A percentile compares a stretch with the other conserved stretches of the same genome.
These are phyloP conservation scores for Monosporascus sp. DNA, from an alignment of 2,329 filamentous ascomycete genomes.

Conservation along the genomic window DNA sequence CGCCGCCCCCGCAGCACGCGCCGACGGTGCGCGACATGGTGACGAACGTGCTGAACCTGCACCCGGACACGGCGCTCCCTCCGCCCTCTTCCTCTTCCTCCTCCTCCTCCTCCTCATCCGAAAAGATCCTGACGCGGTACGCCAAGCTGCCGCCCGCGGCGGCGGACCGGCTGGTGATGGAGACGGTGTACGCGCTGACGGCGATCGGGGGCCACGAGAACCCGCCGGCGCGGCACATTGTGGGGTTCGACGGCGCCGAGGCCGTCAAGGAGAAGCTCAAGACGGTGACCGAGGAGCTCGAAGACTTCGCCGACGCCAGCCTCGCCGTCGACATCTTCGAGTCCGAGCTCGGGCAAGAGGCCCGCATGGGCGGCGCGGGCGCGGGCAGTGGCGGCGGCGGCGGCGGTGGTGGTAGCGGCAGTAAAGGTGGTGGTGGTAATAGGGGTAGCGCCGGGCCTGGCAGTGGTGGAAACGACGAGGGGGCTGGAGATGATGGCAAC, in stretches of 20 bases:
- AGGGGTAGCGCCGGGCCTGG: not conserved
- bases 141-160: constrained; percentile 64
- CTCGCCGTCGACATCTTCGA: constrained; percentile 73
- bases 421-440: not conserved
- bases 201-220: constrained; percentile 95
- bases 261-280: constrained; percentile 95
- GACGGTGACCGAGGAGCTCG: constrained; percentile 90
- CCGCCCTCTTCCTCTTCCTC: constrained; percentile 8
- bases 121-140: constrained; percentile 60
- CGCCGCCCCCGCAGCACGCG: constrained; percentile 40
- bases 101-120: too few relatives aligned
- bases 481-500: not conserved
- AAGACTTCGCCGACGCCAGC: constrained; percentile 92
- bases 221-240: constrained; percentile 88
- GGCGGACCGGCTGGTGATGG: constrained; percentile 69
- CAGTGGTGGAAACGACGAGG: not conserved
- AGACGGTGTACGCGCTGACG: constrained; percentile 85
- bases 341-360: constrained; percentile 48
- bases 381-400: too few relatives aligned
- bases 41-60: constrained; percentile 68
- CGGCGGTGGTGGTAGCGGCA: constrained; percentile 1
- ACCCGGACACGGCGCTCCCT: constrained; percentile 58
- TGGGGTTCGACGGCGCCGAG: constrained; percentile 79
- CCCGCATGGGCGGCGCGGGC: constrained; percentile 32
- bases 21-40: constrained; percentile 81